Conservation (phyloP, 306 rosid genomes). For the Trichosanthes cucumerina region DNA sequence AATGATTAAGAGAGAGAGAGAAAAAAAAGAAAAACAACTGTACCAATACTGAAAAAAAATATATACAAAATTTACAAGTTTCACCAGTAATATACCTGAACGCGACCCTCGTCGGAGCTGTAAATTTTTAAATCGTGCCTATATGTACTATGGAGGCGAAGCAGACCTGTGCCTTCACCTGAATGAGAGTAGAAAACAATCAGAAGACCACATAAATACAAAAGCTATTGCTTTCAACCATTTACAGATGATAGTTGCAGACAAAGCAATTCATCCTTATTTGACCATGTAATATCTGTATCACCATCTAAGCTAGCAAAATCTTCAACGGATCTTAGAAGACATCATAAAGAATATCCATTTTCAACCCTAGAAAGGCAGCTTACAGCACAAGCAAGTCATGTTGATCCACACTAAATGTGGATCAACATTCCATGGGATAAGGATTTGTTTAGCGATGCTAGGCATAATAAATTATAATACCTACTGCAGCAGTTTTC, state of each 20-base stretch:
- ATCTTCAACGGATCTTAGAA: not conserved
- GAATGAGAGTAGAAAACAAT: slow-evolving; percentile 24
- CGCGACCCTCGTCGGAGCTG: slow-evolving; percentile 99
- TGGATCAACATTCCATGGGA: not conserved
- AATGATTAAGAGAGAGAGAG: not conserved
- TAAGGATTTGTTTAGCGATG: not conserved
- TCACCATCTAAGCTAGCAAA: not conserved
- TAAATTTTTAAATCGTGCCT: slow-evolving; percentile 96
- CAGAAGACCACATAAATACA: slow-evolving; percentile 3
- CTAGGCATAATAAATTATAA: not conserved
- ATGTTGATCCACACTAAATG: not conserved
- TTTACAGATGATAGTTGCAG: not conserved
- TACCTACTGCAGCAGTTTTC: not conserved
- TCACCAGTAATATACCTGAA: slow-evolving; percentile 57
- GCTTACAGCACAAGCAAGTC: not conserved
- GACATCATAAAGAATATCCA: not conserved
- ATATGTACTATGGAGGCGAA: slow-evolving; percentile 96
- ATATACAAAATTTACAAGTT: not conserved
- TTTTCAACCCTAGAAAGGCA: not conserved
- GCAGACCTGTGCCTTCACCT: slow-evolving; percentile 98
- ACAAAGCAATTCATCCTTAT: not conserved
- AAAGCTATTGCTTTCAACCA: not conserved
- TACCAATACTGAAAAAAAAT: not conserved
- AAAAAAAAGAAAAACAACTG: not conserved
- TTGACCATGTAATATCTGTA: not conserved